Evolutionary conservation across 2,329 filamentous ascomycete species (phyloP), one percentile per base, ranked within the genome.

Genomic region (Penicillium sp.): DNA sequence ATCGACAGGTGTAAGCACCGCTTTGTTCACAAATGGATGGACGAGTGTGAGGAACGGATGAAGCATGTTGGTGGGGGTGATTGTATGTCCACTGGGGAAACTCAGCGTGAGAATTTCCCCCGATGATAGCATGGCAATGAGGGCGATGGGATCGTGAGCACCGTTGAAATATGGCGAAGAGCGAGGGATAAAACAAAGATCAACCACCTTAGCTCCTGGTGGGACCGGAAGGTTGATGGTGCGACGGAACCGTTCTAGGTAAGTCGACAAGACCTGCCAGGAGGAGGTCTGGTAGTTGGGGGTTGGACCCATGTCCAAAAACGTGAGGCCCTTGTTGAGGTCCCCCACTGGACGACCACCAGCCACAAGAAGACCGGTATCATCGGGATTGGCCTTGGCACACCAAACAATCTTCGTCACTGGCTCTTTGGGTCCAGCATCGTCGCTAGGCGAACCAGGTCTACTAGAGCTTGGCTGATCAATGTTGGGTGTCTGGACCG

Each of bases 261-360:
- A 90, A 40, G 86, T 84, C 0, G 86, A 81, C 1, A 99, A 81
- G 0, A 88, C 74, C 67, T 95, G 90, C 91, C 92, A 97, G 4
- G 90, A 87, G 9, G 92, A 93, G 4, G 94, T 97, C 34, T 90
- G 86, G 74, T 97, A 97, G 46, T 90, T 87, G 1, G 94, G 94
- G 6, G 93, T 97, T 45, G 86, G 76, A 2, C 94, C 94, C 53
- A 99, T 79, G 62, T 99, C 94, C 53, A 97, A 81, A 60, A 97
- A 93, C 0, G 89, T 96, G 57, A 99, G 74, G 5, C 90, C 90
- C 71, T 89, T 92, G 5, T 85, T 82, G 4, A 84, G 79, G 38
- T 85, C 81, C 16, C 87, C 87, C 0, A 83, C 81, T 1, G 83
- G 79, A 57, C 88, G 83, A 4, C 94, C 94, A 29, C 94, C 94